Conservation (phyloP, 73 alveolate species). For the Tetrahymena malaccensis region DNA sequence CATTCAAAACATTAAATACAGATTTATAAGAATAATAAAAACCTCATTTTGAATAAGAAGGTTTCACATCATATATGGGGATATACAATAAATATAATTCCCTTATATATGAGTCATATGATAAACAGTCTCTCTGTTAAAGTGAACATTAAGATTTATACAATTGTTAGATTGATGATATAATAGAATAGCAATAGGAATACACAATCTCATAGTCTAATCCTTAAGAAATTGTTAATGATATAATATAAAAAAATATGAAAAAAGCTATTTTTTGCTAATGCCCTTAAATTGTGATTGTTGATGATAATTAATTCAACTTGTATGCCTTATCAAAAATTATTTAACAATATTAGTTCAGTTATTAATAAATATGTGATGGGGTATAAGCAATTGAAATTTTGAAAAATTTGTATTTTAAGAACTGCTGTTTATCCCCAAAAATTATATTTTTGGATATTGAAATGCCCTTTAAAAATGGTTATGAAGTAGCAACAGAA, state of each 20-base stretch:
- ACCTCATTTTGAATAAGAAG: background rate
- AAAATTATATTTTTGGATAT: conserved; percentile 30
- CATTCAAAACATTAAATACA: background rate
- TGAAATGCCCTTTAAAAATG: conserved; percentile 38
- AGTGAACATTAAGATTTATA: background rate
- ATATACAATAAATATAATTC: background rate
- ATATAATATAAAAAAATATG: background rate
- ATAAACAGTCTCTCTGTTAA: background rate
- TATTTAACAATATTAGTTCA: background rate
- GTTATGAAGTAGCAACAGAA: conserved; percentile 13
- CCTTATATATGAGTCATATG: background rate
- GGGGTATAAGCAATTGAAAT: background rate
- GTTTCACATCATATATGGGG: background rate
- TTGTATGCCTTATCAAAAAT: background rate
- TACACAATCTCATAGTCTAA: background rate
- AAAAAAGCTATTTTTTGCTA: background rate
- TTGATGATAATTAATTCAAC: background rate
- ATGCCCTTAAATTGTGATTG: background rate
- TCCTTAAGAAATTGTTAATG: background rate
- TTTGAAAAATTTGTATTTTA: background rate
- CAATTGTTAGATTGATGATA: background rate
- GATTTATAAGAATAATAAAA: background rate
- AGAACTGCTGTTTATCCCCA: background rate
- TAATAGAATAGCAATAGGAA: background rate
- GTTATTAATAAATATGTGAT: background rate